Evolutionary conservation across 495 filamentous ascomycete genomes (phyloP).

Genomic region (Penicillium chermesinum): DNA sequence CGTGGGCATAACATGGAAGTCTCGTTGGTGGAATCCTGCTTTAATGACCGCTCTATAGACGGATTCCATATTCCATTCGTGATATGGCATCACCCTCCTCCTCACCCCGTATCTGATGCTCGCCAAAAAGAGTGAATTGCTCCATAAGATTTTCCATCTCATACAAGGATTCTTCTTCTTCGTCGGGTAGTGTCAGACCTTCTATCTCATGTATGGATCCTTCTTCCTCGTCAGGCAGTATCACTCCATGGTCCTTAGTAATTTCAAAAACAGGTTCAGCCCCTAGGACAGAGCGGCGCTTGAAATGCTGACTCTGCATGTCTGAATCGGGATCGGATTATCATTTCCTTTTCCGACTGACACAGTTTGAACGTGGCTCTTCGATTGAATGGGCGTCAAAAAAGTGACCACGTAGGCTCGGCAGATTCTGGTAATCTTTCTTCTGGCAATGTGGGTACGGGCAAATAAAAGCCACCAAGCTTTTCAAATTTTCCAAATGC

Average conservation of each 20-base stretch:
- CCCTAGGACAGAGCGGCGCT: neutral
- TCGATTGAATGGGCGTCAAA: conserved; percentile 6
- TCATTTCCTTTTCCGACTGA: conserved; percentile 6
- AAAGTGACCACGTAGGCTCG: conserved; percentile 2
- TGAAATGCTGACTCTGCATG: too few species aligned
- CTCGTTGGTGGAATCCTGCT: too few species aligned
- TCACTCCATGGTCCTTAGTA: neutral
- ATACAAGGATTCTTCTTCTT: neutral
- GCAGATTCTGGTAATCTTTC: neutral
- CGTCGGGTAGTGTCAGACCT: neutral
- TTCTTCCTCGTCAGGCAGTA: neutral
- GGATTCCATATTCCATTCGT: too few species aligned
- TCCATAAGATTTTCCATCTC: too few species aligned
- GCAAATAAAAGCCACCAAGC: conserved; percentile 1
- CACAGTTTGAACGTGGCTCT: conserved; percentile 8
- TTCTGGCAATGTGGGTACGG: conserved; percentile 1
- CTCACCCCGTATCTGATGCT: too few species aligned
- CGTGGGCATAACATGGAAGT: too few species aligned
- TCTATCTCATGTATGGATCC: neutral
- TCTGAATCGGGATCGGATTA: too few species aligned
- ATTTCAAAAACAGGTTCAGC: neutral
- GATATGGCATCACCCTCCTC: too few species aligned
- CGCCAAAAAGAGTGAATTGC: too few species aligned
- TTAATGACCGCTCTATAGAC: too few species aligned
- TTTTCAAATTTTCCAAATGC: neutral